These are phyloP conservation scores for Ophiocordyceps unilateralis DNA, from an alignment of 2,329 filamentous ascomycete genomes.

Conservation along the genomic window DNA sequence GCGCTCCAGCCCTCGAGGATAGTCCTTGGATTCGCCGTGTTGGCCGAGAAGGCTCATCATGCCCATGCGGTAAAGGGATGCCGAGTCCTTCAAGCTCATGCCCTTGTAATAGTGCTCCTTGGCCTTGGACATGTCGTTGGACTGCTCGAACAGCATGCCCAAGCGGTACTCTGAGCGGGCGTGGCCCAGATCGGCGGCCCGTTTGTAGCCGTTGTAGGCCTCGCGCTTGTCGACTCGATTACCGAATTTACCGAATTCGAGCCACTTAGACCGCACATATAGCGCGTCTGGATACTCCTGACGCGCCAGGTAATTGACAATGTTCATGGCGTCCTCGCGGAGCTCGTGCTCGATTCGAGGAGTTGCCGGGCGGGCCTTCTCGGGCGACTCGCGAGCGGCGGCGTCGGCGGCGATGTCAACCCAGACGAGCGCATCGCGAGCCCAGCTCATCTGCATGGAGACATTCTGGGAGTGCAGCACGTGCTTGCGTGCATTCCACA, in stretches of 20 bases:
- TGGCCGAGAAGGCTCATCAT: conserved; percentile 97
- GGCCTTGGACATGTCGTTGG: conserved; percentile 81
- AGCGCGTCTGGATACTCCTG: conserved; percentile 87
- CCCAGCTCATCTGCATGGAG: conserved; percentile 93
- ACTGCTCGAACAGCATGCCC: conserved; percentile 95
- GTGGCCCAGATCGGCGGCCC: conserved; percentile 75
- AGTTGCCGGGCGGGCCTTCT: conserved; percentile 48
- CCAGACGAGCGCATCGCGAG: conserved; percentile 77
- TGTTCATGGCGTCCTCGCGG: conserved; percentile 74
- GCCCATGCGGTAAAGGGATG: conserved; percentile 69
- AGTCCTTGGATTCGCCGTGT: conserved; percentile 77
- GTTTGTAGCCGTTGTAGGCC: conserved; percentile 72
- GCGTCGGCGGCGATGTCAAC: conserved; percentile 72
- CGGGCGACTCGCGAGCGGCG: conserved; percentile 42
- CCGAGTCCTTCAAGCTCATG: conserved; percentile 66
- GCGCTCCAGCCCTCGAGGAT: conserved; percentile 57
- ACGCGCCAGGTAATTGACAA: conserved; percentile 75
- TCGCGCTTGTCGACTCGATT: conserved; percentile 84
- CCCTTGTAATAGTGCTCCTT: conserved; percentile 80
- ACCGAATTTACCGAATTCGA: conserved; percentile 94
- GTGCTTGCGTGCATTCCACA: conserved; percentile 67
- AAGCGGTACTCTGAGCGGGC: conserved; percentile 87
- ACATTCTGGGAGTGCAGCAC: conserved; percentile 90
- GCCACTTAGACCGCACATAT: conserved; percentile 91
- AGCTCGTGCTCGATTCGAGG: conserved; percentile 81